These are phyloP conservation scores for Rhodotorula glutinis DNA, from an alignment of 1,284 basidiomycete species.

Conservation along the genomic window DNA sequence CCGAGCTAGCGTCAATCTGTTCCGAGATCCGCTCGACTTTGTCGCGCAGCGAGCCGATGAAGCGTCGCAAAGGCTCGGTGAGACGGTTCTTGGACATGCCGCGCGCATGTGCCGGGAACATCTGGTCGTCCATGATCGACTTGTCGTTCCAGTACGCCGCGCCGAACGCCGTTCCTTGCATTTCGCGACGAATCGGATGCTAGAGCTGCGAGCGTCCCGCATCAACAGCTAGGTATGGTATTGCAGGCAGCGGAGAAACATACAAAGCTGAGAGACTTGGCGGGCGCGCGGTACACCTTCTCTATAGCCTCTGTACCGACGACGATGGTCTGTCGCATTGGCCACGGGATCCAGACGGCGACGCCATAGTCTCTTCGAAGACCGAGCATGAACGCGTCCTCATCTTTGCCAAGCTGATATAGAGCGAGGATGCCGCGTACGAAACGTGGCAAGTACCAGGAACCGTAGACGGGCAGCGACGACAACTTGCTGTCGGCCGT, in stretches of 20 bases:
- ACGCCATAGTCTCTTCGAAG: constrained; percentile 17
- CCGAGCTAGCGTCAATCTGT: neutral
- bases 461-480: constrained; percentile 15
- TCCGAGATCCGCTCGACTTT: constrained; percentile 12
- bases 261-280: constrained; percentile 31
- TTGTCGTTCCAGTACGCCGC: constrained; percentile 9
- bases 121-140: constrained; percentile 7
- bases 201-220: neutral
- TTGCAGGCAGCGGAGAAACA: neutral
- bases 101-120: constrained; percentile 34
- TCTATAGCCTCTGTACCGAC: constrained; percentile 12
- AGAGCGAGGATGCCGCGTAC: constrained; percentile 20
- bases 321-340: constrained; percentile 32
- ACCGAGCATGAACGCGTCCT: constrained; percentile 29
- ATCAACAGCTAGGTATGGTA: neutral
- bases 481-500: neutral
- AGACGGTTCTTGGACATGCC: constrained; percentile 27
- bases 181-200: constrained; percentile 37
- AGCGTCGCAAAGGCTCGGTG: constrained; percentile 18
- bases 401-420: constrained; percentile 33
- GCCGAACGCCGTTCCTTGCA: constrained; percentile 31
- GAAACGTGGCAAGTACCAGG: constrained; percentile 14
- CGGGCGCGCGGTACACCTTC: constrained; percentile 25
- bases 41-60: constrained; percentile 12
- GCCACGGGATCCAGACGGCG: constrained; percentile 38